phyloP scores from a whole-genome alignment of 345 rosid species.

The Erodium maritimum region DNA sequence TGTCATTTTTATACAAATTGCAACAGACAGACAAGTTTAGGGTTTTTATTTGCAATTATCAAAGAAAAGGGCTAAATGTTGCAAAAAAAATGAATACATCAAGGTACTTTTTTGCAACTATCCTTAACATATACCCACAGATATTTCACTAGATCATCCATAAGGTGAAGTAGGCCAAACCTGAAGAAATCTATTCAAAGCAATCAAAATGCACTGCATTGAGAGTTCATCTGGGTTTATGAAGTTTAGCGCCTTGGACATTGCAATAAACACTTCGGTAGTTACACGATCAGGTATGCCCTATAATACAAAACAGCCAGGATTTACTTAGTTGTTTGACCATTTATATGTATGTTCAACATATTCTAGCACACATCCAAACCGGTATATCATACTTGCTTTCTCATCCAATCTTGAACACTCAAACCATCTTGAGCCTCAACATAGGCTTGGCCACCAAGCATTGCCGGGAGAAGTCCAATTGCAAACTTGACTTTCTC shows the following conservation, averaged over 20 bases:
- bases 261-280: slow-evolving; percentile 86
- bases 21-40: no score
- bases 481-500: slow-evolving; percentile 93
- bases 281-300: slow-evolving; percentile 93
- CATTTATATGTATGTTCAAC: no score
- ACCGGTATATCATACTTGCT: slow-evolving; percentile 35
- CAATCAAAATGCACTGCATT: slow-evolving; percentile 89
- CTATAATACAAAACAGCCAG: slow-evolving; percentile 17
- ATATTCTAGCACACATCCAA: no score
- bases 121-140: no score
- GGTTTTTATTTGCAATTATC: no score
- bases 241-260: slow-evolving; percentile 94
- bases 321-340: no score
- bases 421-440: slow-evolving; percentile 86
- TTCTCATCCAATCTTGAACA: slow-evolving; percentile 82
- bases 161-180: slow-evolving; percentile 13
- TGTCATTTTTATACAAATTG: no score
- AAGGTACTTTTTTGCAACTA: no score
- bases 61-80: no score
- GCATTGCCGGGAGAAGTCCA: slow-evolving; percentile 88
- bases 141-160: no score
- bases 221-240: slow-evolving; percentile 91
- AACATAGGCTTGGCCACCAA: slow-evolving; percentile 88
- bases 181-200: slow-evolving; percentile 93
- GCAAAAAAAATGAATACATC: no score